Base-by-base conservation (phyloP, 208 protist genomes). In the Leptomonas seymouri region DNA sequence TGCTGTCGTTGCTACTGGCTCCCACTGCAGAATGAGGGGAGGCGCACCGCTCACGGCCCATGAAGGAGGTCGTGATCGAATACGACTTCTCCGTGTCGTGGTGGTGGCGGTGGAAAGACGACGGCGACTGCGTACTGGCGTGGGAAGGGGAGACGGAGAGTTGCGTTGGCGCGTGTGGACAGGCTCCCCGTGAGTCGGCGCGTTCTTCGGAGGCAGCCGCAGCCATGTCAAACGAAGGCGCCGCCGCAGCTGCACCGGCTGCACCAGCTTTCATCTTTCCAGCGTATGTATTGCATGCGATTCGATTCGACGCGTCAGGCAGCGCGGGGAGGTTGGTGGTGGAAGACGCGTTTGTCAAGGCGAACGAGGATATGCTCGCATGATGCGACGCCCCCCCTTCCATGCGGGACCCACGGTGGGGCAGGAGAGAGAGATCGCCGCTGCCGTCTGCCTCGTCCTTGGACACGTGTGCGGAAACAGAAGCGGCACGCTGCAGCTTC, bases 401-500 rank as follows among this genome's bases (percentile, higher is more conserved):
- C 30, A n/a, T 23, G 46, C 46, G 60, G 1, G 45, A 45, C 25
- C 60, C 31, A n/a, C 60, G 44, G n/a, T 31, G 60, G 28, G 60
- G 28, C 4, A 55, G 46, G 20, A 58, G 21, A 11, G 31, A 56
- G 7, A 2, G 3, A 4, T 53, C 48, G 30, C 18, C 31, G 18
- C 31, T 30, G 46, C 30, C 57, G 6, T 30, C 61, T 16, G 41
- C 21, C 56, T 51, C 56, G 20, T 59, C 66, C 23, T 54, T 50
- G 18, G 53, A 44, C 30, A 66, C 63, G 55, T 76, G 71, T 36
- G 34, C 28, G 3, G 62, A 23, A 6, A 76, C 28, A 41, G 71
- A 23, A 23, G 42, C 49, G 7, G 63, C 71, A 2, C 63, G 67
- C 46, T 76, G 71, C 34, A 76, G 57, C 42, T 70, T 76, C 42